Evolutionary conservation across 306 rosid genomes (phyloP).

Genomic region (Mimosa pudica): DNA sequence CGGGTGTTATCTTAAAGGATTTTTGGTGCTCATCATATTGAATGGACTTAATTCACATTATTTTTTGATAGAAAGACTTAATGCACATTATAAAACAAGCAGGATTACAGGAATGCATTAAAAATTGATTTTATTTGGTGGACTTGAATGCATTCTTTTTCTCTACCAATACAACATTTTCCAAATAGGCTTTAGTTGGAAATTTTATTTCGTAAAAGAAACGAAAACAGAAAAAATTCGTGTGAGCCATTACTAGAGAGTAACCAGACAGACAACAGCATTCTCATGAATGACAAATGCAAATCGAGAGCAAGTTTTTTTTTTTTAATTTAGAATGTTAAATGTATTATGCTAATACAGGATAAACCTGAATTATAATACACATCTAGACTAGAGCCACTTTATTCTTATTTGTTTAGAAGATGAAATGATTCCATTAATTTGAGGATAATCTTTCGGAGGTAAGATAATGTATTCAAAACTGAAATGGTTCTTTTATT

Average conservation of each 20-base stretch:
- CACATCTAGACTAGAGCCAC: background rate
- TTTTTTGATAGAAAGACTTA: too few species aligned
- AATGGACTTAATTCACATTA: background rate
- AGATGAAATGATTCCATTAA: background rate
- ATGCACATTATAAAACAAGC: too few species aligned
- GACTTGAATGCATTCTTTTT: too few species aligned
- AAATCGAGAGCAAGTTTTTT: background rate
- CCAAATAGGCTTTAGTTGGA: background rate
- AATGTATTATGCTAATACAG: background rate
- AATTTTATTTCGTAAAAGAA: background rate
- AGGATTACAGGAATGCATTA: too few species aligned
- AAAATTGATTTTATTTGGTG: too few species aligned
- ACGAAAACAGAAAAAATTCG: background rate
- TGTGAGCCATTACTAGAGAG: background rate
- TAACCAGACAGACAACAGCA: background rate
- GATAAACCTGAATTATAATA: background rate
- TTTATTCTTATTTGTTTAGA: background rate
- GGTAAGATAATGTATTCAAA: background rate
- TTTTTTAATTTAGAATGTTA: background rate
- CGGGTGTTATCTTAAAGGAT: background rate
- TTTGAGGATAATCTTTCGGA: background rate
- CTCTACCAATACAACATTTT: background rate
- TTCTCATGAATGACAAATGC: background rate
- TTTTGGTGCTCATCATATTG: background rate
- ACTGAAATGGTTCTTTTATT: background rate